These are phyloP conservation scores for Saccharomycopsis fermentans DNA, from an alignment of 805 yeast species.

Conservation along the genomic window DNA sequence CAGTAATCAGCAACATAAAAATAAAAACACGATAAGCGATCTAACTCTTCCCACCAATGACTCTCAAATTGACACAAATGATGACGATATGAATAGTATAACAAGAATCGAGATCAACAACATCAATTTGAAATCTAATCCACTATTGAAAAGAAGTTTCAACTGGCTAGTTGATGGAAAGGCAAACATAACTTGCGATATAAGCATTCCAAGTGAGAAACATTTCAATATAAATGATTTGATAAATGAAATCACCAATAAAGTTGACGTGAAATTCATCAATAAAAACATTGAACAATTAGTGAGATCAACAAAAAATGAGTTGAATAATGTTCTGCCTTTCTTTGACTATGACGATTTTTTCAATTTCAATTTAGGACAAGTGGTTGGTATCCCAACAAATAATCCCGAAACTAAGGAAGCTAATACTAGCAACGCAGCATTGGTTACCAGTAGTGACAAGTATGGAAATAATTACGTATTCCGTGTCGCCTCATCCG, in stretches of 20 bases:
- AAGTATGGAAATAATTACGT: constrained; percentile 2
- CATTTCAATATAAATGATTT: constrained; percentile 22
- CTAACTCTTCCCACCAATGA: too few relatives aligned
- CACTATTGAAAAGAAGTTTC: constrained; percentile 33
- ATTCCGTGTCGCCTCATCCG: neutral
- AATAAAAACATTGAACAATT: neutral
- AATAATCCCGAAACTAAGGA: neutral
- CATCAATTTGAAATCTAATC: constrained; percentile 26
- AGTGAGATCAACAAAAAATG: neutral
- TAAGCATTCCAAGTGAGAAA: constrained; percentile 52
- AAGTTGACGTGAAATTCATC: constrained; percentile 12
- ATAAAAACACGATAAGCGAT: too few relatives aligned
- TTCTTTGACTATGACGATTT: constrained; percentile 10
- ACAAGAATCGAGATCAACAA: constrained; percentile 26
- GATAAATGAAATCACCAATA: constrained; percentile 17
- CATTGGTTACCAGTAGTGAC: neutral
- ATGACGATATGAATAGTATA: constrained; percentile 3
- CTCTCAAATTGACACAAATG: neutral
- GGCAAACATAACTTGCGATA: constrained; percentile 60
- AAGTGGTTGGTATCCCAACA: neutral
- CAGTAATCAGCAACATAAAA: neutral
- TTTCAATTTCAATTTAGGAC: constrained; percentile 3
- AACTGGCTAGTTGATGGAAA: constrained; percentile 69
- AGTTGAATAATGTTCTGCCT: constrained; percentile 1
- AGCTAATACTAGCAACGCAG: neutral